These are phyloP conservation scores for Aspergillus homomorphus DNA, from an alignment of 495 filamentous ascomycete species.

Conservation along the genomic window DNA sequence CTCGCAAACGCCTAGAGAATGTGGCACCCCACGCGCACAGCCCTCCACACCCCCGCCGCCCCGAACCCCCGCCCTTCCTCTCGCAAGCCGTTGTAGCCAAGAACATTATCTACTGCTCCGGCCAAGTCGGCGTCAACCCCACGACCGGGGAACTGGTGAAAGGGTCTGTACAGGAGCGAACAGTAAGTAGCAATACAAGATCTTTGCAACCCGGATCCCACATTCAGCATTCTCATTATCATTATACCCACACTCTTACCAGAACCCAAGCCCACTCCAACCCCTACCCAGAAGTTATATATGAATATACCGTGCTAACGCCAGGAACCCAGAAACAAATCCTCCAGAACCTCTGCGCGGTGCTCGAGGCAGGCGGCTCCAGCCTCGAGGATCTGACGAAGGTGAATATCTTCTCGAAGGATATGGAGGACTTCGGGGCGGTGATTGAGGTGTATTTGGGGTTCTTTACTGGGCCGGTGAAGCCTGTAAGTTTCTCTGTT, in stretches of 20 bases:
- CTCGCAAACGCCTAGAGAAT: background rate
- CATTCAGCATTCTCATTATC: background rate
- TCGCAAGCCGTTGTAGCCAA: constrained; percentile 45
- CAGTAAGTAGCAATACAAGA: no score
- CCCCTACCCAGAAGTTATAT: no score
- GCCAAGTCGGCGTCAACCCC: constrained; percentile 50
- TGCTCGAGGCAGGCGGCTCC: constrained; percentile 63
- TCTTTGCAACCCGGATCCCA: background rate
- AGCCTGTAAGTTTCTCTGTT: constrained; percentile 39
- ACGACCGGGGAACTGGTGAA: constrained; percentile 47
- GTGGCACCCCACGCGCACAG: constrained; percentile 21
- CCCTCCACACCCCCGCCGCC: constrained; percentile 34
- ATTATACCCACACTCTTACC: no score
- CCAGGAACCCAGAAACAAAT: constrained; percentile 43
- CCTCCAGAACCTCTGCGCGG: constrained; percentile 60
- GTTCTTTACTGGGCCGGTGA: constrained; percentile 51
- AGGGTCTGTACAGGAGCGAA: constrained; percentile 52
- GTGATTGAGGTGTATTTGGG: constrained; percentile 58
- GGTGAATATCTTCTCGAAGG: constrained; percentile 65
- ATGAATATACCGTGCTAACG: background rate
- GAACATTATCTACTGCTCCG: constrained; percentile 44
- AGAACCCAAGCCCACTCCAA: no score
- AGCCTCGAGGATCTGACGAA: constrained; percentile 63
- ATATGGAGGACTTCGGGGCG: constrained; percentile 65
- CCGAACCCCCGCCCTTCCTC: constrained; percentile 42